Conservation (phyloP, 2,329 filamentous ascomycete genomes). For the Ascochyta clinopodiicola region DNA sequence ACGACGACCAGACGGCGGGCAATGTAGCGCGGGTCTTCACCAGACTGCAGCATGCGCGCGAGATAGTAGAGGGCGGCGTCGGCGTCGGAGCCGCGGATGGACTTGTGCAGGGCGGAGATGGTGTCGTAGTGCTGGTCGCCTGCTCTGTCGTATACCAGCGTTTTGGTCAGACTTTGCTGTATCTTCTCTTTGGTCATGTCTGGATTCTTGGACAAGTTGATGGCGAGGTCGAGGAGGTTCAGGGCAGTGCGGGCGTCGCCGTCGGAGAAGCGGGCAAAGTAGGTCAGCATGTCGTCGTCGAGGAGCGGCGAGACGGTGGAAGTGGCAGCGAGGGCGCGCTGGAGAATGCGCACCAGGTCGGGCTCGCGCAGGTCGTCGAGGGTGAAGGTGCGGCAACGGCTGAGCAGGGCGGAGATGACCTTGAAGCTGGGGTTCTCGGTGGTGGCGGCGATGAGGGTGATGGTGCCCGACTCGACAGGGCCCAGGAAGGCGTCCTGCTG, state of each 20-base stretch:
- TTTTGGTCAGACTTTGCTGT: conserved; percentile 85
- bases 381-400: conserved; percentile 89
- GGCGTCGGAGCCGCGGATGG: conserved; percentile 83
- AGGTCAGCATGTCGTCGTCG: conserved; percentile 77
- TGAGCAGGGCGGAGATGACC: conserved; percentile 84
- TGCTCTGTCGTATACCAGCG: conserved; percentile 90
- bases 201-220: conserved; percentile 72
- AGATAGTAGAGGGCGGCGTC: conserved; percentile 95
- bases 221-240: conserved; percentile 87
- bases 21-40: conserved; percentile 91
- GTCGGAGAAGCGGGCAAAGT: conserved; percentile 85
- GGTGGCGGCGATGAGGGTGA: conserved; percentile 92
- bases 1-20: conserved; percentile 93
- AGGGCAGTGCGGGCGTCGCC: conserved; percentile 92
- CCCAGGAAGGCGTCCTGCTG: conserved; percentile 96
- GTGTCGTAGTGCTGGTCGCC: conserved; percentile 98
- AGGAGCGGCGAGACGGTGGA: conserved; percentile 64
- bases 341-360: conserved; percentile 75
- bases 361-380: conserved; percentile 75
- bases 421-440: conserved; percentile 98
- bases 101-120: conserved; percentile 97
- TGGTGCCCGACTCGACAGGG: conserved; percentile 87
- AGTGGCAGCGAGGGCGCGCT: conserved; percentile 74
- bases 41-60: conserved; percentile 91
- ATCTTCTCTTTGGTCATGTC: conserved; percentile 76